Evolutionary conservation across 164 flowering plant genomes (phyloP), one percentile per base, ranked within the genome.

Genomic region (Vitis rotundifolia): DNA sequence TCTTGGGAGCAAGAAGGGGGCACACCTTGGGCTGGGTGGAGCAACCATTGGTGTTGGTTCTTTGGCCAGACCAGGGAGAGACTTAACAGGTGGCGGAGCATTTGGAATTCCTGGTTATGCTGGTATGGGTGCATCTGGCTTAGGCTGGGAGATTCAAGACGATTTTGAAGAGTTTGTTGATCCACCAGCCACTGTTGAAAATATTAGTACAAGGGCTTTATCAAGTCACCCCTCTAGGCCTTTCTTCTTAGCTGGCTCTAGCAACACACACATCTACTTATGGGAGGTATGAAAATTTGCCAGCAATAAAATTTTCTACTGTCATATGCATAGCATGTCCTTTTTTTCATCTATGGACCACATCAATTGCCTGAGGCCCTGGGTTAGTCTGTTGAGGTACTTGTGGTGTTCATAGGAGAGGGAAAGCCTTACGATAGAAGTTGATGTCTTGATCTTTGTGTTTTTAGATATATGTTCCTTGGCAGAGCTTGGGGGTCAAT

Each of bases 161-260:
- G 88, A 91, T 54, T 86, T 87, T 83, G 97, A 95, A 73, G 90
- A 89, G 65, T 82, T 83, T 65, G 81, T 87, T 73, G 99, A 93
- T 76, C 89, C 85, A 58, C 95, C 91, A 61, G 92, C 94, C 61
- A 90, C 97, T 29, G 80, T 86, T 61, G 87, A 84, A 58, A 91
- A 83, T 76, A 81, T 87, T 64, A 80, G 82, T 70, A 83, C 97
- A 31, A 85, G 91, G 74, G 89, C 99, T 70, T 88, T 96, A 65
- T 88, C 95, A 18, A 83, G 92, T 79, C 99, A 96, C 79, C 97
- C 98, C 1, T 88, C 86, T 10, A 86, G 88, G 80, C 95, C 98
- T 71, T 84, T 89, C 67, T 96, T 96, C 79, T 88, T 96, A 82
- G 99, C 79, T 84, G 99, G 99, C 61, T 96, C 99, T 66, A 88